Evolutionary conservation across 208 protist genomes (phyloP).

Genomic region (Wallacemonas collosoma): DNA sequence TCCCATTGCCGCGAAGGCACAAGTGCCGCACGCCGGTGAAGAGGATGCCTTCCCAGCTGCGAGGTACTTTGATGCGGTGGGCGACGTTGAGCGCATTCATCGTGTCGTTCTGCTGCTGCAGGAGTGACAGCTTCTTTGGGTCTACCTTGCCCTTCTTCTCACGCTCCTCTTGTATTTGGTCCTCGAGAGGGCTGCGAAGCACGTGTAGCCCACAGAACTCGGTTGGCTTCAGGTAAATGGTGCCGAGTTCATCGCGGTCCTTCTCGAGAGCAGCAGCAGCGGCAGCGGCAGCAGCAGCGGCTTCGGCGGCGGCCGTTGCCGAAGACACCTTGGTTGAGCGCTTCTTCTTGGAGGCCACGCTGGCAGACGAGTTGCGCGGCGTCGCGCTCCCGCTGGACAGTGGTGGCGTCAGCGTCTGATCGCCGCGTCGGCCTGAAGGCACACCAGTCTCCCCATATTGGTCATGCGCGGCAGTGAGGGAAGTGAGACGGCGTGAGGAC

Average conservation of each 20-base stretch:
- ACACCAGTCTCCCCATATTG: background rate
- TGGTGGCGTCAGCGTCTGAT: slow-evolving; percentile 3
- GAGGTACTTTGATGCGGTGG: slow-evolving; percentile 64
- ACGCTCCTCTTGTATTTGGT: slow-evolving; percentile 73
- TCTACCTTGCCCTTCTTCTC: slow-evolving; percentile 87
- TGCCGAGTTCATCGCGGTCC: slow-evolving; percentile 15
- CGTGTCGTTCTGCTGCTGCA: slow-evolving; percentile 71
- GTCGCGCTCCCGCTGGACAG: background rate
- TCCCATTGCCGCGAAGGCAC: slow-evolving; percentile 84
- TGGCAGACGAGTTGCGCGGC: slow-evolving; percentile 8
- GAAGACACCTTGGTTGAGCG: slow-evolving; percentile 1
- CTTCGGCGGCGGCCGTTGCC: background rate
- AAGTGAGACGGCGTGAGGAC: background rate
- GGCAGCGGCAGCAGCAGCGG: slow-evolving; percentile 7
- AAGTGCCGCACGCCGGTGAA: slow-evolving; percentile 74
- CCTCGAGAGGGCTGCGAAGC: slow-evolving; percentile 55
- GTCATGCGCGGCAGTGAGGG: background rate
- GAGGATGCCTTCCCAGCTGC: slow-evolving; percentile 72
- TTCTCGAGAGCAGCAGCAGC: background rate
- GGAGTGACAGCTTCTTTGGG: slow-evolving; percentile 70
- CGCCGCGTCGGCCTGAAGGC: background rate
- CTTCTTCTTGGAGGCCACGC: slow-evolving; percentile 6
- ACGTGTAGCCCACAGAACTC: slow-evolving; percentile 72
- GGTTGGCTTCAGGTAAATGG: slow-evolving; percentile 64
- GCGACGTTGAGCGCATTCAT: slow-evolving; percentile 62